A percentile compares a stretch with the other conserved stretches of the same genome.
These are phyloP conservation scores for Sphaerostilbella broomeana DNA, from an alignment of 2,329 filamentous ascomycete species.

Conservation along the genomic window DNA sequence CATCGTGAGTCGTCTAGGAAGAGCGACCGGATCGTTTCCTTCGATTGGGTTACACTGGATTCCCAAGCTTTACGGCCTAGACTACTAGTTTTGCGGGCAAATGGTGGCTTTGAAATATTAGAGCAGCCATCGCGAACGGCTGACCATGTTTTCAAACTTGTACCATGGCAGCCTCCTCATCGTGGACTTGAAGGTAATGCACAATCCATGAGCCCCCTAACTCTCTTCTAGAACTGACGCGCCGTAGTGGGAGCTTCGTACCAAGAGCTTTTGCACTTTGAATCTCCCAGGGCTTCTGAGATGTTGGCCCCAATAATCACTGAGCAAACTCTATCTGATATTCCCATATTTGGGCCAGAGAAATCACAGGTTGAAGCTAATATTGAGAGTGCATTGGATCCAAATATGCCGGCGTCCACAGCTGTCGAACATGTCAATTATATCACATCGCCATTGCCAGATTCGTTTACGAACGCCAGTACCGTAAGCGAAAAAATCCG, in stretches of 20 bases:
- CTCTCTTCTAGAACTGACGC: too few relatives aligned
- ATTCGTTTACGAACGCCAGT: conserved; percentile 34
- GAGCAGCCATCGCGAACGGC: conserved; percentile 54
- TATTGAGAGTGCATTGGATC: conserved; percentile 35
- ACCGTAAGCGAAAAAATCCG: conserved; percentile 45
- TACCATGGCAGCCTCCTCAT: conserved; percentile 55
- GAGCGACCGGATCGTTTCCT: conserved; percentile 58
- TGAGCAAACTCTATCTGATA: conserved; percentile 46
- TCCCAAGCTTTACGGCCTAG: conserved; percentile 50
- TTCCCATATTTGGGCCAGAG: conserved; percentile 52
- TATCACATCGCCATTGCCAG: conserved; percentile 30
- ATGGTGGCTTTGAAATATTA: conserved; percentile 54
- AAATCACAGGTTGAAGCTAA: conserved; percentile 37
- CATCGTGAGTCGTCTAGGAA: conserved; percentile 46
- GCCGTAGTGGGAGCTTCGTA: conserved; percentile 48
- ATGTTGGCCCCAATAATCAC: conserved; percentile 50
- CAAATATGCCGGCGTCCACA: conserved; percentile 27
- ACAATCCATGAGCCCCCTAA: too few relatives aligned
- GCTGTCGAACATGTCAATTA: conserved; percentile 33
- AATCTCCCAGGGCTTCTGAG: conserved; percentile 44
- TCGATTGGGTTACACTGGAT: conserved; percentile 59
- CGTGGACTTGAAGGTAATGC: conserved; percentile 48
- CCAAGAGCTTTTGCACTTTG: conserved; percentile 52
- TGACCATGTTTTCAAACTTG: conserved; percentile 52
- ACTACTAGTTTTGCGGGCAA: conserved; percentile 53